Evolutionary conservation across 805 yeast species (phyloP), one percentile per base, ranked within the genome.

Genomic region (Debaryomyces tyrocola): DNA sequence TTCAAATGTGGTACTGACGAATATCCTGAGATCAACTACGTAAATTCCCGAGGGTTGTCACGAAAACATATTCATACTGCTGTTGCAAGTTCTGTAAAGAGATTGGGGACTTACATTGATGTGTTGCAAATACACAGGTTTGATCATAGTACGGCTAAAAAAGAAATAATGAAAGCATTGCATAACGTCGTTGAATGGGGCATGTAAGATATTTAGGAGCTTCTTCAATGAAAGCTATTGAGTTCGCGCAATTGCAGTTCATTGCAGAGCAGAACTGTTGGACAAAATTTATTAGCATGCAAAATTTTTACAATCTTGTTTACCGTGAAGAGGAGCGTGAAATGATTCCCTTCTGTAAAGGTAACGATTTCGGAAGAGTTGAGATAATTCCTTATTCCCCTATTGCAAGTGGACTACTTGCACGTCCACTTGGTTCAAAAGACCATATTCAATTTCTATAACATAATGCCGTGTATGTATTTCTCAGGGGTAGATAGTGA

Each of bases 281-380:
- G 83, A 68, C 69, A 49, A 81, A 80, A 57, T 83, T 83, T 51
- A 70, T 83, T 44, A 66, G 76, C n/a, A 76, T 81, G 78, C 88
- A 84, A 61, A 76, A 77, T 50, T 74, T 65, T 56, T 79, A 81
- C 62, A 82, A 80, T 55, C 64, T 83, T 50, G 40, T 82, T 2
- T 69, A 78, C 52, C 66, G 88, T 11, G 87, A 82, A 55, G n/a
- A n/a, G n/a, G 88, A 84, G 58, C 63, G 82, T n/a, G 88, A 84
- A 57, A 65, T 81, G 73, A 77, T 71, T 49, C 79, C 78, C 20
- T 83, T 66, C 59, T 79, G 84, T 50, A 41, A 56, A 18, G 50
- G 53, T 6, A 63, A 75, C 17, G 67, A 64, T 38, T 75, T 75
- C 11, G 76, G 76, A 12, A 44, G 49, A 36, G 77, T 83, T 33